A percentile compares a stretch with the other conserved stretches of the same genome.
Evolutionary conservation across 2,329 filamentous ascomycete genomes (phyloP).

Genomic region (Pseudopyrenochaeta lycopersici): DNA sequence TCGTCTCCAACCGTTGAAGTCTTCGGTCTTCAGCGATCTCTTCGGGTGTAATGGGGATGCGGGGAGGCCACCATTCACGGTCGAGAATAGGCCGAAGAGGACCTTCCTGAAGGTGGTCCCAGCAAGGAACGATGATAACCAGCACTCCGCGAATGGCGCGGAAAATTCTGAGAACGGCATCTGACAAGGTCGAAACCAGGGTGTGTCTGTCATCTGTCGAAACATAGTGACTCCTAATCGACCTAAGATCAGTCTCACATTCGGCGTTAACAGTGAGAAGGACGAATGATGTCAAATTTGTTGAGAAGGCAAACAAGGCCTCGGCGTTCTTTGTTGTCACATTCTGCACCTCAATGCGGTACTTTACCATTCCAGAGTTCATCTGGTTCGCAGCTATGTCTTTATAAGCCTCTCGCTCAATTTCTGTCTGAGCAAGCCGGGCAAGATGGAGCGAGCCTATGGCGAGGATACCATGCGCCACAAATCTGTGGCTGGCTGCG

Average conservation of each 20-base stretch:
- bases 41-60: conserved; percentile 16
- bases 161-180: conserved; percentile 16
- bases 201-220: background rate
- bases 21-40: conserved; percentile 26
- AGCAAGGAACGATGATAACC: conserved; percentile 36
- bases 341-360: conserved; percentile 30
- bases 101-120: conserved; percentile 26
- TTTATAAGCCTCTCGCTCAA: conserved; percentile 19
- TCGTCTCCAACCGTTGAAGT: conserved; percentile 22
- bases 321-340: conserved; percentile 53
- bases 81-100: conserved; percentile 21
- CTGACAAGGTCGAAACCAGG: conserved; percentile 3
- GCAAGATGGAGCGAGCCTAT: conserved; percentile 56
- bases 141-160: conserved; percentile 30
- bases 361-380: conserved; percentile 30
- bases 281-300: conserved; percentile 23
- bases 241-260: conserved; percentile 14
- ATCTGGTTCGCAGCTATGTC: conserved; percentile 35
- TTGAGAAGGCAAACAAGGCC: conserved; percentile 45
- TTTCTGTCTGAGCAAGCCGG: conserved; percentile 26
- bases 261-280: conserved; percentile 23
- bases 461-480: conserved; percentile 55
- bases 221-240: background rate
- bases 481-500: conserved; percentile 49
- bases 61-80: conserved; percentile 38